These are phyloP conservation scores for Phlyctochytrium planicorne DNA, from an alignment of 192 early-diverging fungal species.

Conservation along the genomic window DNA sequence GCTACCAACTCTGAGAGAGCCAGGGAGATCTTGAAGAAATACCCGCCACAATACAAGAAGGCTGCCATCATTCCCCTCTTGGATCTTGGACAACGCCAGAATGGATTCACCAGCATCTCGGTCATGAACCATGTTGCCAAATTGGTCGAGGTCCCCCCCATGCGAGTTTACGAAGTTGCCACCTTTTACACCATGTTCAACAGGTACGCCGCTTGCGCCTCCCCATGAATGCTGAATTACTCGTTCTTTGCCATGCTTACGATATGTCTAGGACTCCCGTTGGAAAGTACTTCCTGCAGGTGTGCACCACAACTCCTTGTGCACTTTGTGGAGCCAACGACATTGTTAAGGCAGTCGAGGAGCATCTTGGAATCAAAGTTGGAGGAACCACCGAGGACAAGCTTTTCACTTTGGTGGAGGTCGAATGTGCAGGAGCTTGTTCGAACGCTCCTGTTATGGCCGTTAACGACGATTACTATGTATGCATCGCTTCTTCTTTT, in stretches of 20 bases:
- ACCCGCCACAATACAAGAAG: conserved; percentile 98
- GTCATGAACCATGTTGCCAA: conserved; percentile 98
- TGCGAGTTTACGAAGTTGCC: conserved; percentile 99
- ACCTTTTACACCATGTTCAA: conserved; percentile 99
- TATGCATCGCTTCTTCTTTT: conserved; percentile 36
- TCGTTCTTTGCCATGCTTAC: neutral
- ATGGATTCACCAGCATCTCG: conserved; percentile 88
- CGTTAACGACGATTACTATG: conserved; percentile 97
- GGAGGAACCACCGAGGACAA: conserved; percentile 93
- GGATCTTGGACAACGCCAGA: conserved; percentile 93
- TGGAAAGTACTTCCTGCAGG: conserved; percentile 98
- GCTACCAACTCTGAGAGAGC: conserved; percentile 76
- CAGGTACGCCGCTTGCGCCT: too few relatives aligned
- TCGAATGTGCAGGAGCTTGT: conserved; percentile 99
- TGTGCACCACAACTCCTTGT: conserved; percentile 98
- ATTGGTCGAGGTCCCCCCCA: conserved; percentile 92
- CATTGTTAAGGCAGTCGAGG: conserved; percentile 84
- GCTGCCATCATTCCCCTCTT: conserved; percentile 93
- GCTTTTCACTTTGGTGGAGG: conserved; percentile 97
- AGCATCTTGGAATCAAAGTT: conserved; percentile 86
- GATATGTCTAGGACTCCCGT: conserved; percentile 73
- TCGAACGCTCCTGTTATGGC: conserved; percentile 97
- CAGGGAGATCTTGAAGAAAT: conserved; percentile 85
- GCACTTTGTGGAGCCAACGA: conserved; percentile 90
- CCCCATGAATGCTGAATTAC: too few relatives aligned